Conservation (phyloP, 352 stramenopile species). For the Pseudoperonospora humuli region DNA sequence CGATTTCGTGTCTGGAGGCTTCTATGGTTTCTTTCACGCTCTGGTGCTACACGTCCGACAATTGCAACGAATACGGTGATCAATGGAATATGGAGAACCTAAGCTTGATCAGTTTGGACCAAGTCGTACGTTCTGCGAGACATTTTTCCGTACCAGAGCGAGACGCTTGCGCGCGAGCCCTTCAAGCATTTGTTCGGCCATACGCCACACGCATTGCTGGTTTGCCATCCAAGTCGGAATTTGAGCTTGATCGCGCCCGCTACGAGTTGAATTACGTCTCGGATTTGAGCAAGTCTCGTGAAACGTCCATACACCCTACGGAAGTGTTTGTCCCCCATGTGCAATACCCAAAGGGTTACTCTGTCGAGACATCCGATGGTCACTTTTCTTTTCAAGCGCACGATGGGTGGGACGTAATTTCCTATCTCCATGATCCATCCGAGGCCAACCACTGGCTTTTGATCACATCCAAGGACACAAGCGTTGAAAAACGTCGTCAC, state of each 20-base stretch:
- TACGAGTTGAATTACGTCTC: conserved; percentile 57
- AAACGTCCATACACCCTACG: conserved; percentile 20
- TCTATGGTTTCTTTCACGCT: conserved; percentile 78
- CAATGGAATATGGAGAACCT: conserved; percentile 85
- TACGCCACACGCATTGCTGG: conserved; percentile 64
- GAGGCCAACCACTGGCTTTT: conserved; percentile 32
- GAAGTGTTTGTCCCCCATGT: conserved; percentile 73
- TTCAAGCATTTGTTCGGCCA: conserved; percentile 60
- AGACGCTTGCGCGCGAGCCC: conserved; percentile 33
- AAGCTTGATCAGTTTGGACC: conserved; percentile 59
- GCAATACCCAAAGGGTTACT: conserved; percentile 66
- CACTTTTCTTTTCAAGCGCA: conserved; percentile 34
- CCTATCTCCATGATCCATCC: conserved; percentile 44
- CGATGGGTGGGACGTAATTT: conserved; percentile 56
- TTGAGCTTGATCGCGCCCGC: conserved; percentile 35
- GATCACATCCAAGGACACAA: conserved; percentile 38
- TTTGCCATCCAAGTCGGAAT: conserved; percentile 48
- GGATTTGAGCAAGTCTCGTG: conserved; percentile 26
- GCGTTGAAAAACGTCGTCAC: conserved; percentile 22
- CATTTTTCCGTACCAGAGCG: conserved; percentile 11
- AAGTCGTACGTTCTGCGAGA: conserved; percentile 15
- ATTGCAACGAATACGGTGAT: conserved; percentile 71
- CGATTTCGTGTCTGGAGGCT: conserved; percentile 51
- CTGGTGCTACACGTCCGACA: conserved; percentile 85
- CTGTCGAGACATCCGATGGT: conserved; percentile 48